phyloP scores from a whole-genome alignment of 257 asterid species.

The Lycium ferocissimum region DNA sequence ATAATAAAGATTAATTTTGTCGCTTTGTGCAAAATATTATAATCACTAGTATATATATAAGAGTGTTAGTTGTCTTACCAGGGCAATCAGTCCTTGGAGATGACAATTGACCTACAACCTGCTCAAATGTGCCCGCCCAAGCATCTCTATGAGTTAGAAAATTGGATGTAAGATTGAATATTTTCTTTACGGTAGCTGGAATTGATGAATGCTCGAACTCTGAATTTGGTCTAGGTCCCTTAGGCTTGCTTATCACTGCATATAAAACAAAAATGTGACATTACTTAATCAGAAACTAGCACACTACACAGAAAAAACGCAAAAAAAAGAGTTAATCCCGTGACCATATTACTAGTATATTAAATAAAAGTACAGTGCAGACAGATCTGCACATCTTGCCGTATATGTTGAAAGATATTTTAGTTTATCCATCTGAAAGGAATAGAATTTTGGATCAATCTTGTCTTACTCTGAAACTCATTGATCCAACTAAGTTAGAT shows the following conservation, averaged over 20 bases:
- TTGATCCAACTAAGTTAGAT: not conserved
- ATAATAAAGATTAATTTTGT: not conserved
- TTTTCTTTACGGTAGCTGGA: slow-evolving; percentile 81
- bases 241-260: slow-evolving; percentile 71
- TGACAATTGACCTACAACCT: slow-evolving; percentile 56
- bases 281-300: not conserved
- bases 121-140: slow-evolving; percentile 92
- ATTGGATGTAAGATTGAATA: slow-evolving; percentile 72
- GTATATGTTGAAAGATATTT: not conserved
- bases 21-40: not conserved
- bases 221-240: slow-evolving; percentile 64
- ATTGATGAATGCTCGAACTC: slow-evolving; percentile 84
- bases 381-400: not conserved
- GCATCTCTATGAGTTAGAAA: slow-evolving; percentile 86
- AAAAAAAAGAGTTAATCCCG: not conserved
- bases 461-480: not conserved
- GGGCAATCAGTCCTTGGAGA: slow-evolving; percentile 88
- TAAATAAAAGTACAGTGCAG: not conserved
- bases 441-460: not conserved
- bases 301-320: not conserved
- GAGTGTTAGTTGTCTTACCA: slow-evolving; percentile 41
- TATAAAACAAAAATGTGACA: not conserved
- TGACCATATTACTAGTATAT: not conserved
- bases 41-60: not conserved
- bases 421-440: not conserved